phyloP scores from a whole-genome alignment of 441 rosid species.

The Eruca vesicaria region DNA sequence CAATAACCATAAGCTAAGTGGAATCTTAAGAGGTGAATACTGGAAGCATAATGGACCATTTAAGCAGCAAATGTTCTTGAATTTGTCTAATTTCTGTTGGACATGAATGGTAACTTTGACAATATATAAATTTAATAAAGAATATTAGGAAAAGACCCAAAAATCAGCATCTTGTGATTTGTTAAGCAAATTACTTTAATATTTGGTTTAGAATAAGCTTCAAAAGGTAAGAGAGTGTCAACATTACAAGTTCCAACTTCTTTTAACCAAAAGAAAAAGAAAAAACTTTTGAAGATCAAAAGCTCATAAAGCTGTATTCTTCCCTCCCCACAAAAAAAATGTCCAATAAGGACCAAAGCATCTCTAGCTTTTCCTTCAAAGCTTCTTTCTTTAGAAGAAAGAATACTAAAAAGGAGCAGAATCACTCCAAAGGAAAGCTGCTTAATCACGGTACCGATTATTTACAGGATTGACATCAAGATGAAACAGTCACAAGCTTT shows the following conservation, averaged over 20 bases:
- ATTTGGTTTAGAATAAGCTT: constrained; percentile 5
- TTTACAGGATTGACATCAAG: background rate
- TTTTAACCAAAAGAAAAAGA: background rate
- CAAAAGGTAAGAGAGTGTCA: constrained; percentile 21
- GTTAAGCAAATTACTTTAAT: constrained; percentile 20
- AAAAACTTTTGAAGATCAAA: constrained; percentile 20
- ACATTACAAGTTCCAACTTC: constrained; percentile 27
- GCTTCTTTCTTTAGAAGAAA: constrained; percentile 28
- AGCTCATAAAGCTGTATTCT: constrained; percentile 31
- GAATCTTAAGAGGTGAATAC: constrained; percentile 11
- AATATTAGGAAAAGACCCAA: constrained; percentile 27
- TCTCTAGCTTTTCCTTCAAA: constrained; percentile 31
- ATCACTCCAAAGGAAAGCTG: constrained; percentile 24
- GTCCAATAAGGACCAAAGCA: constrained; percentile 39
- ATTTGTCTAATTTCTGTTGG: constrained; percentile 24
- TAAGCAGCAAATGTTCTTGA: constrained; percentile 2
- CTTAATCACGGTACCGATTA: constrained; percentile 15
- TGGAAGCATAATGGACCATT: constrained; percentile 11
- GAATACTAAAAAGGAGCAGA: constrained; percentile 20
- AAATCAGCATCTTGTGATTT: constrained; percentile 31
- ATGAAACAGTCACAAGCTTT: constrained; percentile 15
- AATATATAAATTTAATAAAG: background rate
- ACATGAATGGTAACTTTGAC: constrained; percentile 7
- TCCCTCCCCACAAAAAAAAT: background rate
- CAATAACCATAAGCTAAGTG: background rate